phyloP scores from a whole-genome alignment of 805 yeast genomes.

The Barnettozyma botsteinii region DNA sequence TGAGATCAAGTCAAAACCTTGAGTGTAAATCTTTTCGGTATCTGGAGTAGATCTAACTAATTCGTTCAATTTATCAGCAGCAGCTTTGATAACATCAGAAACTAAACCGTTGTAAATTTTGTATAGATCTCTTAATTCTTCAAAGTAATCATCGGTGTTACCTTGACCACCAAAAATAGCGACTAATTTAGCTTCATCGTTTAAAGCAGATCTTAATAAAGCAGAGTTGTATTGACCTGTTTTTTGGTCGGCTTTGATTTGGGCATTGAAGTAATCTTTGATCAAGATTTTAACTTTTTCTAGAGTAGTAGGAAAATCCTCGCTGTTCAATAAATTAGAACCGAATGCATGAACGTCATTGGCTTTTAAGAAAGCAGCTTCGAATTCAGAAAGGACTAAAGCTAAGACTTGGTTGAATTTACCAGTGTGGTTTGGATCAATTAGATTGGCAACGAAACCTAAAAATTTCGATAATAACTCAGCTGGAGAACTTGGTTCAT shows the following conservation, averaged over 20 bases:
- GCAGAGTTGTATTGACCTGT: constrained; percentile 46
- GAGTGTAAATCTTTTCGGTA: constrained; percentile 84
- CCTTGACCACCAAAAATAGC: constrained; percentile 99
- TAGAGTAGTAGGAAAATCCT: constrained; percentile 56
- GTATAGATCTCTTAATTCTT: constrained; percentile 86
- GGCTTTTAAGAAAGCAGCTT: constrained; percentile 67
- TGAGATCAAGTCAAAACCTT: constrained; percentile 80
- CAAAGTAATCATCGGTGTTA: constrained; percentile 94
- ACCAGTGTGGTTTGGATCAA: constrained; percentile 39
- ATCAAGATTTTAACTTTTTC: constrained; percentile 69
- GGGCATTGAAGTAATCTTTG: constrained; percentile 66
- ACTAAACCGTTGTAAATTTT: constrained; percentile 70
- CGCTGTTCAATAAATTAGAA: constrained; percentile 52
- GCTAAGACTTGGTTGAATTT: constrained; percentile 66
- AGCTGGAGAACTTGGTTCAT: constrained; percentile 81
- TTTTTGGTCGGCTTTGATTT: constrained; percentile 40
- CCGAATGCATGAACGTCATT: constrained; percentile 88
- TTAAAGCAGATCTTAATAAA: constrained; percentile 57
- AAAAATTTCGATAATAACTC: constrained; percentile 82
- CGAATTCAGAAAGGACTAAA: constrained; percentile 75
- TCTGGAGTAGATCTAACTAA: constrained; percentile 68
- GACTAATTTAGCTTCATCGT: constrained; percentile 53
- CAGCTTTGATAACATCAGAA: constrained; percentile 60
- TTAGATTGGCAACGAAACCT: constrained; percentile 57
- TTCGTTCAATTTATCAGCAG: constrained; percentile 61